These are phyloP conservation scores for Berkeleyomyces basicola DNA, from an alignment of 2,329 filamentous ascomycete species.

Conservation along the genomic window DNA sequence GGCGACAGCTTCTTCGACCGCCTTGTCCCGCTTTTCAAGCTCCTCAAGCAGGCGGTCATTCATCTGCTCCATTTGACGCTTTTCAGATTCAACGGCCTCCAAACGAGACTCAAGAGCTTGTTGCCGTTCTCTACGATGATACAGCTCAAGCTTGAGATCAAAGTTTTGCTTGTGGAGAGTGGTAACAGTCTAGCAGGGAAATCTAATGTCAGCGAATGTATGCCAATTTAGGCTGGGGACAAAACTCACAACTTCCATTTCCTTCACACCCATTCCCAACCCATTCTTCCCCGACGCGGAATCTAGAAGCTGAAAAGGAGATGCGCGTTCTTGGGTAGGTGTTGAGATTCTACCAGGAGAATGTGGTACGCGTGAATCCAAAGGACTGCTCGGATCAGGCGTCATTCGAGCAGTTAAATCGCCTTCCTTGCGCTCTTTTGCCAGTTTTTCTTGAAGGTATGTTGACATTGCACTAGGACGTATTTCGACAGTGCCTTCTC, in stretches of 20 bases:
- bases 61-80: constrained; percentile 36
- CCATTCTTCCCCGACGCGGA: constrained; percentile 29
- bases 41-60: constrained; percentile 43
- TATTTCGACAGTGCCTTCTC: constrained; percentile 26
- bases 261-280: constrained; percentile 39
- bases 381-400: constrained; percentile 6
- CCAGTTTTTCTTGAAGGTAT: constrained; percentile 39
- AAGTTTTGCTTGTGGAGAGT: constrained; percentile 62
- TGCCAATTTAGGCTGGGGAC: constrained; percentile 4
- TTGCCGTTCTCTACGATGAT: constrained; percentile 50
- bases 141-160: constrained; percentile 57
- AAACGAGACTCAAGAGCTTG: constrained; percentile 39
- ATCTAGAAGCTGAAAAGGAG: constrained; percentile 18
- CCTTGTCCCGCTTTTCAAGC: constrained; percentile 51
- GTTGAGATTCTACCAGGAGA: constrained; percentile 10
- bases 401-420: constrained; percentile 9
- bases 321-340: constrained; percentile 7
- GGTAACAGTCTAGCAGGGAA: constrained; percentile 38
- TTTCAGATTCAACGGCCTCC: constrained; percentile 37
- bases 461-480: constrained; percentile 29
- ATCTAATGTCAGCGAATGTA: constrained; percentile 7
- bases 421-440: constrained; percentile 24
- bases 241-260: constrained; percentile 45
- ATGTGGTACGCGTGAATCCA: constrained; percentile 7
- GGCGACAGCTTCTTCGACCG: constrained; percentile 51